A percentile compares a stretch with the other conserved stretches of the same genome.
phyloP scores from a whole-genome alignment of 2,329 filamentous ascomycete genomes.

The Cordyceps javanica region DNA sequence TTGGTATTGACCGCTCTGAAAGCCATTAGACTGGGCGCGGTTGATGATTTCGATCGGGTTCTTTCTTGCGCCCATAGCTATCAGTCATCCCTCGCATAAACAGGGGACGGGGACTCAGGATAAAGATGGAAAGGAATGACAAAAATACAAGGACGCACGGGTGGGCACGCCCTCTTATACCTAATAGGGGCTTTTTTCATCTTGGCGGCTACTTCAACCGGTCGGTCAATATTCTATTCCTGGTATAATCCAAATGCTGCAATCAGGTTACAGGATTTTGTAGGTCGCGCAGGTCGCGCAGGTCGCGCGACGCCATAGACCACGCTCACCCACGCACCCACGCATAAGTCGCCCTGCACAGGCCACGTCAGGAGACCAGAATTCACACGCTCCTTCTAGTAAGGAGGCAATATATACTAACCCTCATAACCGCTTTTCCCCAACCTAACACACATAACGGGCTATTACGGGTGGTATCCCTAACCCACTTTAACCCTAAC shows the following conservation, averaged over 20 bases:
- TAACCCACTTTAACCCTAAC: too few relatives aligned
- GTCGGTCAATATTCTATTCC: not conserved
- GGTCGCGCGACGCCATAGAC: not conserved
- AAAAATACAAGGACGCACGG: not conserved
- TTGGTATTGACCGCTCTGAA: not conserved
- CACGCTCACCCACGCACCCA: constrained; percentile 1
- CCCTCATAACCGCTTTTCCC: too few relatives aligned
- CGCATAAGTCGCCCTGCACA: not conserved
- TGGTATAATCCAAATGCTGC: not conserved
- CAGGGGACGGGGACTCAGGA: not conserved
- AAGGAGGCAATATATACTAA: not conserved
- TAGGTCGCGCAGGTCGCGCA: not conserved
- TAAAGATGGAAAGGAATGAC: not conserved
- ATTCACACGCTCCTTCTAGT: not conserved
- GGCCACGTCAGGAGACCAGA: not conserved
- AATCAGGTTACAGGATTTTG: not conserved
- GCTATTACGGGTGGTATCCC: too few relatives aligned
- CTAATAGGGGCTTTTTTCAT: not conserved
- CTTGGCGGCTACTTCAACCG: not conserved
- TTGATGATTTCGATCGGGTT: not conserved
- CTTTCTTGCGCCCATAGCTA: not conserved
- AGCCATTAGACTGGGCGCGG: not conserved
- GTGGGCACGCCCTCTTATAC: not conserved
- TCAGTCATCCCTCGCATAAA: not conserved
- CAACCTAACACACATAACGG: too few relatives aligned